Evolutionary conservation across 2,329 filamentous ascomycete genomes (phyloP), one percentile per base, ranked within the genome.

Genomic region (Exophiala viscosa): DNA sequence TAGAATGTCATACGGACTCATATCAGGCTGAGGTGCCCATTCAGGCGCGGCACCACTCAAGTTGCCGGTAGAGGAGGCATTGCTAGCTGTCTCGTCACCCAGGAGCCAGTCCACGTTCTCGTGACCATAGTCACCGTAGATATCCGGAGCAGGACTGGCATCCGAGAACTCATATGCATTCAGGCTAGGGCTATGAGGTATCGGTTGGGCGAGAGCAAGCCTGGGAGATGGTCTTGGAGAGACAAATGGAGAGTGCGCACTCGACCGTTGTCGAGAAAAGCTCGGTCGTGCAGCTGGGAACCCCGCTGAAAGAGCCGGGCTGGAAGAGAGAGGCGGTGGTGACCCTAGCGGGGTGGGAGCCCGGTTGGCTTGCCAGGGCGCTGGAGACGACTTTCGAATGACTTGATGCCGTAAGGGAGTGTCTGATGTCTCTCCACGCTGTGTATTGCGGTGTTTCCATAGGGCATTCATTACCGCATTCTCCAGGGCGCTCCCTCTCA

Each of bases 101-200:
- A 96, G 89, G 41, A 97, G 80, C 93, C 92, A 97, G 70, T 97
- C 92, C 47, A 99, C 90, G 63, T 93, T 96, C 69, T 97, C 92
- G 58, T 86, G 88, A 61, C 92, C 91, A 66, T 90, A 87, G 64
- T 97, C 90, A 51, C 90, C 90, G 67, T 95, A 92, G 55, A 88
- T 88, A 65, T 97, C 91, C 40, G 86, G 85, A 14, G 87, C 84
- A 5, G 89, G 87, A 44, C 84, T 88, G 15, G 85, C 80, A 65
- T 96, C 90, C 66, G 84, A 92, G 72, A 96, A 96, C 70, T 96
- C 90, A 73, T 97, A 99, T 48, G 91, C 90, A 73, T 95, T 96
- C 59, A 97, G 73, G 67, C 82, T 95, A 35, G 93, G 93, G 64
- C 91, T 96, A 70, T 97, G 90, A 3, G 93, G 93, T 63, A 97